Evolutionary conservation across 371 early-diverging fungal genomes (phyloP).

Genomic region (Lichtheimia ornata): DNA sequence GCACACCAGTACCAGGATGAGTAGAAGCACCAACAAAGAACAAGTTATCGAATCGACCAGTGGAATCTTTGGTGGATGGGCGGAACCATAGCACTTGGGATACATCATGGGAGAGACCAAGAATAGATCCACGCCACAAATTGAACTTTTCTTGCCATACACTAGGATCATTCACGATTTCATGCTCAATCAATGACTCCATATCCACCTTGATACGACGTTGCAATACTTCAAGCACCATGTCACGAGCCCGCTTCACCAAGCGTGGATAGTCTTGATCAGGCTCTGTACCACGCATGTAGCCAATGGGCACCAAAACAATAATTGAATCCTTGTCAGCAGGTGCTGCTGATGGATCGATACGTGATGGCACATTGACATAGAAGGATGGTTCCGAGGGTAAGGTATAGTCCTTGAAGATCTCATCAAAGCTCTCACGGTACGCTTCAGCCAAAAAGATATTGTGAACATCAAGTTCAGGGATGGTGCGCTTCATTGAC

Average conservation of each 20-base stretch:
- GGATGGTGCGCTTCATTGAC: conserved; percentile 51
- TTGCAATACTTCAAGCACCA: conserved; percentile 47
- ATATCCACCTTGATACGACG: conserved; percentile 33
- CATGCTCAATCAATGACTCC: conserved; percentile 48
- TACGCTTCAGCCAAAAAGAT: conserved; percentile 65
- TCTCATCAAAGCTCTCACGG: conserved; percentile 59
- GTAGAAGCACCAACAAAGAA: conserved; percentile 71
- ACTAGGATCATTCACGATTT: conserved; percentile 59
- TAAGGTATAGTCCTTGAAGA: conserved; percentile 48
- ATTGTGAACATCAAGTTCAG: conserved; percentile 61
- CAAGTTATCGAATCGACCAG: conserved; percentile 51
- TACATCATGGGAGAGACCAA: conserved; percentile 62
- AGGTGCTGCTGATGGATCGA: conserved; percentile 62
- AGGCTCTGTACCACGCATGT: conserved; percentile 30
- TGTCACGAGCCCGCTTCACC: conserved; percentile 44
- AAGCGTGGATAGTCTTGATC: conserved; percentile 34
- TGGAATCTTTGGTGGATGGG: conserved; percentile 58
- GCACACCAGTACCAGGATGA: conserved; percentile 73
- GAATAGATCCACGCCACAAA: conserved; percentile 61
- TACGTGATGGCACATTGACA: conserved; percentile 62
- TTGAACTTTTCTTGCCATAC: conserved; percentile 64
- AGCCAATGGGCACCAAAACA: conserved; percentile 63
- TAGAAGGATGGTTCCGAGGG: conserved; percentile 63
- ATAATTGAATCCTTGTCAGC: conserved; percentile 52
- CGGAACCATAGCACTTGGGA: conserved; percentile 64